Conservation (phyloP, 345 rosid species). For the Durio zibethinus region DNA sequence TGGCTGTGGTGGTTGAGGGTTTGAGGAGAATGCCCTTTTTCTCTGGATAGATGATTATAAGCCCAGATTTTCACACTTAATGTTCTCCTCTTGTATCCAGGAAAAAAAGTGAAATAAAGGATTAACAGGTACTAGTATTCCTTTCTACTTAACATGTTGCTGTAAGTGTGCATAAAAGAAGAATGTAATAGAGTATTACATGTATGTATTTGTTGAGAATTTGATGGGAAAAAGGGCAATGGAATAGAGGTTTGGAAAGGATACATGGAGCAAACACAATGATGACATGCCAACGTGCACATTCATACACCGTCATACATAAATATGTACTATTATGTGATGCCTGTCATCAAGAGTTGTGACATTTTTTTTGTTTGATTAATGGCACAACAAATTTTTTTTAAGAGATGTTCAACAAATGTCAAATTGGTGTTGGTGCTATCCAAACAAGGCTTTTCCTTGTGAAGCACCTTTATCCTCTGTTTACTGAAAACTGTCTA, state of each 20-base stretch:
- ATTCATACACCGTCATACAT: neutral
- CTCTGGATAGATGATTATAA: neutral
- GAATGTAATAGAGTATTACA: neutral
- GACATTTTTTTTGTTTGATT: neutral
- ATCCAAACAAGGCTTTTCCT: neutral
- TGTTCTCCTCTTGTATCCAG: neutral
- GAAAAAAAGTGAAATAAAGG: neutral
- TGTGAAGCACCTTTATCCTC: neutral
- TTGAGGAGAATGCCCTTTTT: neutral
- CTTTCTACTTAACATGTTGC: neutral
- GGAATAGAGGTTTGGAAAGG: neutral
- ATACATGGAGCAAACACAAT: neutral
- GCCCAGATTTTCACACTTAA: too few species aligned
- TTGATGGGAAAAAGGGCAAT: neutral
- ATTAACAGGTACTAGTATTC: neutral
- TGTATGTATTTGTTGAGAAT: neutral
- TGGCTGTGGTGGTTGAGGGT: neutral
- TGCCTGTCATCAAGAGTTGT: neutral
- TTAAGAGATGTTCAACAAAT: neutral
- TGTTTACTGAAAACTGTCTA: neutral
- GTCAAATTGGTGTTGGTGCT: neutral
- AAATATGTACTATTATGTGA: neutral
- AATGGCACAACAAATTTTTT: too few species aligned
- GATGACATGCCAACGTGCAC: neutral
- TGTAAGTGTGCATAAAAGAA: neutral